phyloP scores from a whole-genome alignment of 176 grass and related monocot genomes.

The Eleusine coracana region DNA sequence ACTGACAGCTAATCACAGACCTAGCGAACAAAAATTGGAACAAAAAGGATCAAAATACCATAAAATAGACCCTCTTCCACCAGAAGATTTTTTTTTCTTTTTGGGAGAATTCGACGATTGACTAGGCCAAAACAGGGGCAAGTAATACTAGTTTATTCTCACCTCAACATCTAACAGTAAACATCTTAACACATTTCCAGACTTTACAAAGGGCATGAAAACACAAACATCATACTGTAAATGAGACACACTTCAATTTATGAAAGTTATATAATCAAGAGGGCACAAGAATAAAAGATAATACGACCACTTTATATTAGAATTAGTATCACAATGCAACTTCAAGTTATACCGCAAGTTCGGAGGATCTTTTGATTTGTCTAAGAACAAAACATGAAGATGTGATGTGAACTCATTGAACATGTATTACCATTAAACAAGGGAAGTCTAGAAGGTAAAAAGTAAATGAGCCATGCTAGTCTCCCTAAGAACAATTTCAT shows the following conservation, averaged over 20 bases:
- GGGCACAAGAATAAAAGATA: not conserved
- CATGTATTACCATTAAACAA: not conserved
- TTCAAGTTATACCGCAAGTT: not conserved
- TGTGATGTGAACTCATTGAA: not conserved
- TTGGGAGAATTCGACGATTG: too few species aligned
- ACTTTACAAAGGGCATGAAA: conserved; percentile 5
- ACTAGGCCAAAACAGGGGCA: not conserved
- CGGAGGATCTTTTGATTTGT: not conserved
- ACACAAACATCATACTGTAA: conserved; percentile 7
- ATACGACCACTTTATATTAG: not conserved
- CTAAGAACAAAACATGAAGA: not conserved
- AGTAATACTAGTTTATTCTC: not conserved
- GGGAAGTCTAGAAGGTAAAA: not conserved
- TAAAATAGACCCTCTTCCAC: not conserved
- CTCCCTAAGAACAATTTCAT: not conserved
- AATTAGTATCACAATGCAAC: not conserved
- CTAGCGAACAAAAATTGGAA: not conserved
- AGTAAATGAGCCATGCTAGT: not conserved
- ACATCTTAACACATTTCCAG: not conserved
- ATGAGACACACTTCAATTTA: not conserved
- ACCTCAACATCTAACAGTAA: not conserved
- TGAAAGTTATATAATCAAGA: not conserved
- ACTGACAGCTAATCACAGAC: not conserved
- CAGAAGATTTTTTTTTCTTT: not conserved
- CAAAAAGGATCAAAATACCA: not conserved